phyloP scores from a whole-genome alignment of 805 yeast species.

The Hanseniaspora nectarophila region DNA sequence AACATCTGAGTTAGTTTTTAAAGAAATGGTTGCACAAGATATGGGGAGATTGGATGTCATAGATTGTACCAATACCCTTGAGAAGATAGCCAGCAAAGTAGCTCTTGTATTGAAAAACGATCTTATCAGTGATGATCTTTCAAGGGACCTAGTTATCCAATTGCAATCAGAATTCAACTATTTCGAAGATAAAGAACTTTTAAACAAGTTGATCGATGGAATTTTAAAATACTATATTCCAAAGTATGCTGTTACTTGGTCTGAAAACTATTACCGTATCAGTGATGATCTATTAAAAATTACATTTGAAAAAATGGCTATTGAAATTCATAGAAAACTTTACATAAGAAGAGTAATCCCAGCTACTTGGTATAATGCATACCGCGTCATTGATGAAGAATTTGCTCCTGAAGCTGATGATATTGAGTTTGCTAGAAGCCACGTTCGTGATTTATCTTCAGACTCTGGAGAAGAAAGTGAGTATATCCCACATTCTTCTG shows the following conservation, averaged over 20 bases:
- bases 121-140: neutral
- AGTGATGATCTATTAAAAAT: neutral
- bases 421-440: conserved; percentile 8
- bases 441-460: conserved; percentile 13
- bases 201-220: neutral
- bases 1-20: conserved; percentile 55
- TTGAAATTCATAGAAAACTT: neutral
- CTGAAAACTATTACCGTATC: neutral
- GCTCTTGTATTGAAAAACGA: conserved; percentile 20
- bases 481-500: neutral
- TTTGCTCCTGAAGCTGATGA: conserved; percentile 4
- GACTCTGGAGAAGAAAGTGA: conserved; percentile 17
- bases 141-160: neutral
- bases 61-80: neutral
- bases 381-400: neutral
- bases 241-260: neutral
- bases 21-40: conserved; percentile 42
- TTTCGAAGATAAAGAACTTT: neutral
- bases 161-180: neutral
- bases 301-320: neutral
- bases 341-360: neutral
- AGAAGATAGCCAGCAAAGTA: neutral
- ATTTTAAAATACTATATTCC: neutral
- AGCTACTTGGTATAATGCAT: neutral
- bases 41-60: conserved; percentile 37